Evolutionary conservation across 192 early-diverging fungal species (phyloP).

Genomic region (Powellomyces hirtus): DNA sequence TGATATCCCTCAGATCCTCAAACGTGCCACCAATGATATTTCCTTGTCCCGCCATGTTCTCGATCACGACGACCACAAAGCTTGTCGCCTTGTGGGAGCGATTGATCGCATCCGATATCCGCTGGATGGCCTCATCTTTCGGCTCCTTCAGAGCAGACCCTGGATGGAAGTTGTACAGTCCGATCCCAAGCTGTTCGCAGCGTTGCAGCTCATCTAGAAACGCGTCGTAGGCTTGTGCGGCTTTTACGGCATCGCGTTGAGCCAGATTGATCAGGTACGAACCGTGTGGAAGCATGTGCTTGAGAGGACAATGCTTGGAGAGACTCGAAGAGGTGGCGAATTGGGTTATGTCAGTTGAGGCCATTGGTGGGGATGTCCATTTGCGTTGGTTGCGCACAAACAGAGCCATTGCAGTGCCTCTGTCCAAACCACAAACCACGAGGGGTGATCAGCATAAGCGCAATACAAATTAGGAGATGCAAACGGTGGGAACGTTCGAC

Average conservation of each 20-base stretch:
- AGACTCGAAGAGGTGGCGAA: slow-evolving; percentile 28
- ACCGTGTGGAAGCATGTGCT: slow-evolving; percentile 50
- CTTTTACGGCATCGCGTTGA: slow-evolving; percentile 45
- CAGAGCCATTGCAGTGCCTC: slow-evolving; percentile 40
- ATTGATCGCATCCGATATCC: slow-evolving; percentile 50
- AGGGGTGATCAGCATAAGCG: not conserved
- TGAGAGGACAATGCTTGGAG: slow-evolving; percentile 20
- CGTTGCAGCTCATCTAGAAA: slow-evolving; percentile 54
- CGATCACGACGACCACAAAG: slow-evolving; percentile 44
- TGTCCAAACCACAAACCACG: not conserved
- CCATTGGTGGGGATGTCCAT: slow-evolving; percentile 14
- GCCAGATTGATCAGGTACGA: slow-evolving; percentile 56
- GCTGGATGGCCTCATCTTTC: slow-evolving; percentile 28
- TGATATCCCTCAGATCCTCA: slow-evolving; percentile 46
- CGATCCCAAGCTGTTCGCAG: slow-evolving; percentile 49
- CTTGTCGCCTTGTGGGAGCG: slow-evolving; percentile 36
- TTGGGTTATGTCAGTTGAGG: not conserved
- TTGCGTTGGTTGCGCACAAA: slow-evolving; percentile 34
- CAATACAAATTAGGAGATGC: not conserved
- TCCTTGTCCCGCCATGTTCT: slow-evolving; percentile 58
- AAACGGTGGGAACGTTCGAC: not conserved
- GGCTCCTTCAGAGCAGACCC: slow-evolving; percentile 8
- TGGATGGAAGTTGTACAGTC: slow-evolving; percentile 54
- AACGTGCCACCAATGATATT: slow-evolving; percentile 47
- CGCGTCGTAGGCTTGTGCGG: slow-evolving; percentile 39